phyloP scores from a whole-genome alignment of 2,329 filamentous ascomycete genomes.

The Tolypocladium endophyticum region DNA sequence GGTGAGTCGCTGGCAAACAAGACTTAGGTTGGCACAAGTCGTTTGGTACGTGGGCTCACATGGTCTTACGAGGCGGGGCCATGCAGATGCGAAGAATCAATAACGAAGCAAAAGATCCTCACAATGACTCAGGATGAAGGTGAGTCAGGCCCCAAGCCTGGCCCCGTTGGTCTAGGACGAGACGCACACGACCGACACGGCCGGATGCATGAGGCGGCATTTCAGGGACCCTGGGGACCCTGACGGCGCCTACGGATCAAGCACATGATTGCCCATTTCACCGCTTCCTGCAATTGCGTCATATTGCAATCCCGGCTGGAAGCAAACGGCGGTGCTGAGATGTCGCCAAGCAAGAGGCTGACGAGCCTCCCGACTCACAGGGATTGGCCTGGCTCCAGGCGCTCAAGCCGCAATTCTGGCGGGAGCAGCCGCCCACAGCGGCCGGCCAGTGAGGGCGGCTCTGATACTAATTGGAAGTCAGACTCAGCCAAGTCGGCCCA shows the following conservation, averaged over 20 bases:
- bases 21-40: neutral
- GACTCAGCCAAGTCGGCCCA: neutral
- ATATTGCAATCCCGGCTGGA: neutral
- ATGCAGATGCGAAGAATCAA: neutral
- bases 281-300: neutral
- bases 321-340: neutral
- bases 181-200: neutral
- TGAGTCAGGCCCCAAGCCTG: neutral
- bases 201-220: neutral
- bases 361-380: neutral
- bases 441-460: neutral
- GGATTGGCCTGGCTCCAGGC: neutral
- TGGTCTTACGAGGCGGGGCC: neutral
- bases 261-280: neutral
- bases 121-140: neutral
- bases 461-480: neutral
- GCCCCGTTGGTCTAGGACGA: neutral
- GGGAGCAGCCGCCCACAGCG: conserved; percentile 1
- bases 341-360: neutral
- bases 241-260: neutral
- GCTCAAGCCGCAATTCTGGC: neutral
- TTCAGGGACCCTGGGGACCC: neutral
- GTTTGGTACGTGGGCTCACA: neutral
- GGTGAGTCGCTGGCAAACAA: neutral
- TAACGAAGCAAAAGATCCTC: neutral